Evolutionary conservation across 2,329 filamentous ascomycete genomes (phyloP).

Genomic region (Nemania diffusa): DNA sequence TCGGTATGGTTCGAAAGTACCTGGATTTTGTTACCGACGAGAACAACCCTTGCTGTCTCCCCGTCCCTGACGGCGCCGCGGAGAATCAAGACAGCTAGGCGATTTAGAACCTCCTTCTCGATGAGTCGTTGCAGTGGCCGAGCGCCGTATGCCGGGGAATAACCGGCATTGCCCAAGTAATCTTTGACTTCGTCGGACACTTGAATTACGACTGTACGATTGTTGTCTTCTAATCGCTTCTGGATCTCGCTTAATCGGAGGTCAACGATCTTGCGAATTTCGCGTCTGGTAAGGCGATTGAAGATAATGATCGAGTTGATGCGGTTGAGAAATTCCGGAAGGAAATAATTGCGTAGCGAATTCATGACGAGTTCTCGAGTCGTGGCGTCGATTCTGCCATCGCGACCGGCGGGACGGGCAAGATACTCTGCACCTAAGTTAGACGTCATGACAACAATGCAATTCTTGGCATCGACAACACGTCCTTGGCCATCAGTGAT

Average conservation of each 20-base stretch:
- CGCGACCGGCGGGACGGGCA: constrained; percentile 77
- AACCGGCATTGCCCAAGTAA: constrained; percentile 89
- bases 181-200: constrained; percentile 88
- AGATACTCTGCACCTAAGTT: constrained; percentile 96
- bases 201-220: constrained; percentile 85
- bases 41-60: constrained; percentile 80
- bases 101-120: constrained; percentile 96
- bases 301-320: constrained; percentile 98
- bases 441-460: constrained; percentile 99
- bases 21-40: constrained; percentile 81
- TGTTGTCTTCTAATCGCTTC: constrained; percentile 85
- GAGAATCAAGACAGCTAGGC: constrained; percentile 89
- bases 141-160: constrained; percentile 95
- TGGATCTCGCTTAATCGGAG: constrained; percentile 89
- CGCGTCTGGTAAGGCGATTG: constrained; percentile 88
- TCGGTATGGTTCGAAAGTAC: constrained; percentile 84
- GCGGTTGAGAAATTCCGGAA: constrained; percentile 98
- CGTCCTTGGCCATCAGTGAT: constrained; percentile 98
- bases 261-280: constrained; percentile 97
- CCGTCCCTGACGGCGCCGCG: constrained; percentile 86
- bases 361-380: constrained; percentile 92
- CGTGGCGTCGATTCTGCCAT: constrained; percentile 85
- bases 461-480: constrained; percentile 94
- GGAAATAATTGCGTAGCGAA: constrained; percentile 92
- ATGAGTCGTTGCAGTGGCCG: constrained; percentile 89